Evolutionary conservation across 768 basidiomycete genomes (phyloP), one percentile per base, ranked within the genome.

Genomic region (Lactifluus echinatus): DNA sequence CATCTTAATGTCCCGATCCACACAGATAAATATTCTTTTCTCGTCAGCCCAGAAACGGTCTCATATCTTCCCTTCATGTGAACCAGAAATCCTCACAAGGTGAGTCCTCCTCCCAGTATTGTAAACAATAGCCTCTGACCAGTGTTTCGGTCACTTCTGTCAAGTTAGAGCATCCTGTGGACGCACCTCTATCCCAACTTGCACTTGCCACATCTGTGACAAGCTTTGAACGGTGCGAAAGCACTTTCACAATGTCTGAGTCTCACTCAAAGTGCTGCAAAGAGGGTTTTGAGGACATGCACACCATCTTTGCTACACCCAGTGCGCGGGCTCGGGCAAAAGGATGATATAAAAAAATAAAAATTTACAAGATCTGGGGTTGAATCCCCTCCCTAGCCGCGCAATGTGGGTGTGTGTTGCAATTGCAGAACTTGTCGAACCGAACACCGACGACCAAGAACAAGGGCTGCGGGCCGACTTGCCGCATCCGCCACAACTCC

Each of bases 241-340:
- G 57, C 24, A 53, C 57, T 36, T 37, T 52, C 19, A 58, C 57
- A 2, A 52, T 52, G 15, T 58, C 57, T 8, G 88, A 77, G 69
- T 98, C 95, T 2, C 96, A 95, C 59, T 96, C 94, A 48, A n/a
- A 99, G 69, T 51, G 83, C 79, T 36, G 82, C 90, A 15, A 99
- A 66, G 98, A 98, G 0, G 96, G 96, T 66, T 96, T 97, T n/a
- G 96, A 85, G 67, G 97, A 97, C 74, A 99, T 91, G 57, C 90
- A 77, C 50, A 97, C 95, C 79, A 99, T 89, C 74, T 99, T 99
- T 14, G 87, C 88, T 2, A 96, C 96, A 61, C 93, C 95, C 45
- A 97, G 69, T 2, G 96, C 96, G 50, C 96, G 76, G 4, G 93
- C 88, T 21, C 88, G 85, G 0, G 93, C 79, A 69, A 99, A 97